Evolutionary conservation across 306 rosid genomes (phyloP).

Genomic region (Delonix regia): DNA sequence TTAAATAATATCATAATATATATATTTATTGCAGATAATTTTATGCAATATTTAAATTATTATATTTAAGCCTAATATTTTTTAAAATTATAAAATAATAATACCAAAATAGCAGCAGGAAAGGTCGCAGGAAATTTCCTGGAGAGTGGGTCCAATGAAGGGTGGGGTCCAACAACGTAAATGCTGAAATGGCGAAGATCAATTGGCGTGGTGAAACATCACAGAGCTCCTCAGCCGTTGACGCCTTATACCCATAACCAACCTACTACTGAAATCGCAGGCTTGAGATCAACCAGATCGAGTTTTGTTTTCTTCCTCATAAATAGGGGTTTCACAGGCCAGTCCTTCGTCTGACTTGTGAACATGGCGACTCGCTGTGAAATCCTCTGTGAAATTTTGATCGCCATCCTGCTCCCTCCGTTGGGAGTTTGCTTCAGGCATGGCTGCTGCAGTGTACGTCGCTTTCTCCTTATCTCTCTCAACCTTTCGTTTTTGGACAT

Average conservation of each 20-base stretch:
- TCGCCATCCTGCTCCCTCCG: constrained; percentile 59
- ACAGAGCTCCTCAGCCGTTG: too few relatives aligned
- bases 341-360: not conserved
- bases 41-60: too few relatives aligned
- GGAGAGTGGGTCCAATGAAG: not conserved
- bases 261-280: not conserved
- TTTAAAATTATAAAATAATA: too few relatives aligned
- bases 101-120: too few relatives aligned
- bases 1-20: too few relatives aligned
- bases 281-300: not conserved
- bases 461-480: not conserved
- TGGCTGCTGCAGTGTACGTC: constrained; percentile 67
- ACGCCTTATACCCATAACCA: too few relatives aligned
- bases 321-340: not conserved
- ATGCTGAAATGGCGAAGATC: not conserved
- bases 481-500: not conserved
- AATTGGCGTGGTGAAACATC: not conserved
- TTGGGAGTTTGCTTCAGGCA: constrained; percentile 60
- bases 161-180: not conserved
- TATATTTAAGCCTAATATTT: too few relatives aligned
- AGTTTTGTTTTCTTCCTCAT: not conserved
- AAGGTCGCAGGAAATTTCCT: not conserved
- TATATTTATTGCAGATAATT: too few relatives aligned
- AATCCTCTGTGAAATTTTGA: constrained; percentile 51
- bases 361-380: constrained; percentile 52